These are phyloP conservation scores for Agaricus sinodeliciosus DNA, from an alignment of 768 basidiomycete species.

Conservation along the genomic window DNA sequence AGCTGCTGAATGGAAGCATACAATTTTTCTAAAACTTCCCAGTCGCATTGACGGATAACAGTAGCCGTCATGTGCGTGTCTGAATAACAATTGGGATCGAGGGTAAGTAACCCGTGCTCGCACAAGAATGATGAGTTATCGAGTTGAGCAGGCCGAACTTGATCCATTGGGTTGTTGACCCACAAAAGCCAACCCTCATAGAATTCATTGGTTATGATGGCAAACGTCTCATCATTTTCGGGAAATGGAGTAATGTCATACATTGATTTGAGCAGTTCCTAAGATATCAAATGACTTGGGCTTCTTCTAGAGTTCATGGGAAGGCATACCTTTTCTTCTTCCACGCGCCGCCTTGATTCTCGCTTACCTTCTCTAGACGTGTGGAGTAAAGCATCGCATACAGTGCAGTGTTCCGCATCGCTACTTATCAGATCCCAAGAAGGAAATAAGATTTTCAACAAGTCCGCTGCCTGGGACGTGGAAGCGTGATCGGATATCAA, in stretches of 20 bases:
- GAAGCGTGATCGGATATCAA: neutral
- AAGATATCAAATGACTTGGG: neutral
- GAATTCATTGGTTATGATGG: slow-evolving; percentile 56
- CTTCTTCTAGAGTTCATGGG: neutral
- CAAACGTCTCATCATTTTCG: slow-evolving; percentile 37
- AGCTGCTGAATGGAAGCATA: slow-evolving; percentile 24
- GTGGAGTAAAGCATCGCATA: slow-evolving; percentile 55
- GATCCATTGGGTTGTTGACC: slow-evolving; percentile 50
- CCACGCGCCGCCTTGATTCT: slow-evolving; percentile 57
- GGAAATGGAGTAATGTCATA: slow-evolving; percentile 45
- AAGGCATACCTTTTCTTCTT: slow-evolving; percentile 65
- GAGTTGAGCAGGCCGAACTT: slow-evolving; percentile 50
- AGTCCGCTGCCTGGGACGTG: slow-evolving; percentile 40
- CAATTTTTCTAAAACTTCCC: slow-evolving; percentile 55
- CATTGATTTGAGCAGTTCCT: slow-evolving; percentile 64
- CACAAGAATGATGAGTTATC: slow-evolving; percentile 65
- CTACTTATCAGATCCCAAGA: slow-evolving; percentile 53
- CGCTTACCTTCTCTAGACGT: slow-evolving; percentile 56
- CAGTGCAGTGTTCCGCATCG: slow-evolving; percentile 45
- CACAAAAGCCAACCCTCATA: slow-evolving; percentile 65
- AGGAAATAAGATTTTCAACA: slow-evolving; percentile 57
- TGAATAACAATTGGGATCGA: slow-evolving; percentile 58
- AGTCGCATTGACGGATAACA: slow-evolving; percentile 57
- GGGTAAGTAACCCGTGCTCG: slow-evolving; percentile 50
- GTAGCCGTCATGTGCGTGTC: slow-evolving; percentile 54